Evolutionary conservation across 83 land plant species (phyloP), one percentile per base, ranked within the genome.

Genomic region (Diphasiastrum complanatum): DNA sequence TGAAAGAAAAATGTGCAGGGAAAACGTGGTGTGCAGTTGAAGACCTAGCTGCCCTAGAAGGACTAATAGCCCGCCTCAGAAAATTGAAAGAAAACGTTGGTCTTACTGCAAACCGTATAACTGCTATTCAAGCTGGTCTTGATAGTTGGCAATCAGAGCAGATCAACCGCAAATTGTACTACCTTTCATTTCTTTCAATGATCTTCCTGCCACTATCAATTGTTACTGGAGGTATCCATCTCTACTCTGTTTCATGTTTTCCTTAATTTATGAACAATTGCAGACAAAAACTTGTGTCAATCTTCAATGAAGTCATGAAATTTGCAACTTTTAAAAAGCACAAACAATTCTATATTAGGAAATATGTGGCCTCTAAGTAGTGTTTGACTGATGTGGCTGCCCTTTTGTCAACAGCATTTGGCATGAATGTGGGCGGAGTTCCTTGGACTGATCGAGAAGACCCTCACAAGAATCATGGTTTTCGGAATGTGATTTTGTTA

Each of bases 341-440:
- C 19, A 54, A 31, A 54, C 31, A 28, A 27, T n/a, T 19, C n/a
- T 22, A 54, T 19, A 28, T 26, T n/a, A 27, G 29, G 58, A 54
- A 19, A 54, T 22, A 27, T 54, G 34, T 36, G 18, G 70, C 2
- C 23, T 2, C 20, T 34, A 22, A 26, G 12, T 10, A 26, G 61
- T 6, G 23, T 28, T 59, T 22, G n/a, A n/a, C n/a, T n/a, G n/a
- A n/a, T 16, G 36, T 52, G 40, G 33, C 36, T 20, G 30, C 47
- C 25, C 46, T 41, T 12, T 12, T 47, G 49, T 47, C 24, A 47
- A 33, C 80, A 89, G 96, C 81, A 12, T 89, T 89, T 75, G 96
- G 96, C 33, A 89, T 89, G 96, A 89, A 89, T 59, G 96, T 89
- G n/a, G 96, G 96, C 5, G 96, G 96, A 31, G 87, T 89, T 2